Percentiles rank a stretch among this genome's conserved stretches.
These are phyloP conservation scores for Boletus insuetus DNA, from an alignment of 768 basidiomycete genomes.

Conservation along the genomic window DNA sequence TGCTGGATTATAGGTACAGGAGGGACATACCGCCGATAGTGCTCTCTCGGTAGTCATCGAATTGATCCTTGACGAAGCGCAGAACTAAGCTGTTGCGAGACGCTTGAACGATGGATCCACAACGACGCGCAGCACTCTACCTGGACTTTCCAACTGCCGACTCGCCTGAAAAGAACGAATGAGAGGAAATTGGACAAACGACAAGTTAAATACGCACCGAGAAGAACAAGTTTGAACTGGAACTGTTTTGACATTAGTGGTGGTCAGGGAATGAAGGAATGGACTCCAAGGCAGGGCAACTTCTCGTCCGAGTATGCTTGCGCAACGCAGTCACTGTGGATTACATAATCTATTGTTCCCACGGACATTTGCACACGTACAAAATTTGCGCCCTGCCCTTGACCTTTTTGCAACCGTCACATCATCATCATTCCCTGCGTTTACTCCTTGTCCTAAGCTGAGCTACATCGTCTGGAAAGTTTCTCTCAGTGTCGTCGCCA, in stretches of 20 bases:
- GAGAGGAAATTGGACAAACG: neutral
- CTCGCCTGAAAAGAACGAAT: conserved; percentile 60
- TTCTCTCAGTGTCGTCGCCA: conserved; percentile 15
- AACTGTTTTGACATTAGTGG: conserved; percentile 83
- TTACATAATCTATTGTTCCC: conserved; percentile 30
- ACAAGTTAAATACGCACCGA: conserved; percentile 52
- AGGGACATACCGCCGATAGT: conserved; percentile 76
- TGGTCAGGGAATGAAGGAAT: conserved; percentile 25
- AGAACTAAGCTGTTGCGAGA: conserved; percentile 71
- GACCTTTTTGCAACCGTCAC: conserved; percentile 33
- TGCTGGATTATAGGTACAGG: neutral
- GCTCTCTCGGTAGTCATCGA: conserved; percentile 93
- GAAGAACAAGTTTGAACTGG: conserved; percentile 94
- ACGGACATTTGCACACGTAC: conserved; percentile 25
- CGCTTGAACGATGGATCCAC: conserved; percentile 25
- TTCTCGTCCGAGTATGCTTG: conserved; percentile 1
- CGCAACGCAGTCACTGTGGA: conserved; percentile 6
- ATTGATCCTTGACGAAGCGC: conserved; percentile 95
- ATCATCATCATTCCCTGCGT: conserved; percentile 33
- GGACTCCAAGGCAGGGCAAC: neutral
- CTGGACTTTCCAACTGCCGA: conserved; percentile 97
- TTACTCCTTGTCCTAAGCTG: conserved; percentile 22
- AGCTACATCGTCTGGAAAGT: conserved; percentile 25
- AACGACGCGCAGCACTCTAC: conserved; percentile 37
- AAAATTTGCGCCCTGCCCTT: conserved; percentile 30